Conservation (phyloP, 139 green algal species). For the Gonium pectorale region DNA sequence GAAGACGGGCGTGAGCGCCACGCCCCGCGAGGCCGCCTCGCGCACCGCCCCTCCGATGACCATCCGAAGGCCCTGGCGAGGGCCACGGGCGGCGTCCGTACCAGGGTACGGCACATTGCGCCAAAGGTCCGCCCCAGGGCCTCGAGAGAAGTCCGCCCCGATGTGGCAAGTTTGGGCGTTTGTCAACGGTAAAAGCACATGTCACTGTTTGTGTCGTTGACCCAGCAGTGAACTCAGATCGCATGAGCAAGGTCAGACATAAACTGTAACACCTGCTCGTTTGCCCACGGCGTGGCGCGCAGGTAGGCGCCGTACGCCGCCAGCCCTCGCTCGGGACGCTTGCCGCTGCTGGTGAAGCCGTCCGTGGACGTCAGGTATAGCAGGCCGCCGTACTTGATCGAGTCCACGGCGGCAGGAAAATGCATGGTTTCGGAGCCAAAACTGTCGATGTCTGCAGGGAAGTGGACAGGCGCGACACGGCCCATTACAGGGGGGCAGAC, state of each 20-base stretch:
- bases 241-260: no score
- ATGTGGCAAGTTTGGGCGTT: no score
- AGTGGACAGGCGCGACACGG: no score
- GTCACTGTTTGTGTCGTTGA: no score
- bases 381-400: slow-evolving; percentile 62
- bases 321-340: slow-evolving; percentile 52
- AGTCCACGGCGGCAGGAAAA: slow-evolving; percentile 57
- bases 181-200: no score
- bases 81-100: no score
- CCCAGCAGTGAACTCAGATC: no score
- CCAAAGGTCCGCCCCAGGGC: no score
- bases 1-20: slow-evolving; percentile 65
- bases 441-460: slow-evolving; percentile 78
- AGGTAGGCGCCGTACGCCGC: slow-evolving; percentile 66
- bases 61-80: slow-evolving; percentile 71
- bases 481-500: no score
- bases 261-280: slow-evolving; percentile 70
- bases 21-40: slow-evolving; percentile 56
- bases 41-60: slow-evolving; percentile 62
- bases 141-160: no score
- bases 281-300: slow-evolving; percentile 56
- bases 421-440: slow-evolving; percentile 70
- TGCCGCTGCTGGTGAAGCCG: slow-evolving; percentile 64
- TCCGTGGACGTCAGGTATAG: slow-evolving; percentile 83
- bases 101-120: no score